These are phyloP conservation scores for Aspergillus hortae DNA, from an alignment of 2,329 filamentous ascomycete species.

Conservation along the genomic window DNA sequence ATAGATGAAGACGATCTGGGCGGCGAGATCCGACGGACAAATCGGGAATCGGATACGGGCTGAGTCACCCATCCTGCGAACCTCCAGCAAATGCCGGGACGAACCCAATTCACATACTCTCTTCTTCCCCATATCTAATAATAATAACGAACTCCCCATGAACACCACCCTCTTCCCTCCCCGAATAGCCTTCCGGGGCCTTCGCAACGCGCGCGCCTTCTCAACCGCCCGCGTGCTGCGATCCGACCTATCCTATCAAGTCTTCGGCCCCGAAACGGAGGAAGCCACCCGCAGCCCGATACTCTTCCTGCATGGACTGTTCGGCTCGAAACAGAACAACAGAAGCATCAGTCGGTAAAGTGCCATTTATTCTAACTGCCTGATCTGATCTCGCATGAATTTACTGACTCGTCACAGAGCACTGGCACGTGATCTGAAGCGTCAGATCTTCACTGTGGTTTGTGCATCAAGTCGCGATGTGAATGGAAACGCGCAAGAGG, in stretches of 20 bases:
- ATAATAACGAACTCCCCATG: slow-evolving; percentile 6
- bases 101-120: background rate
- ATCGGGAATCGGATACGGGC: background rate
- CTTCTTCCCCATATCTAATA: background rate
- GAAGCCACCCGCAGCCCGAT: slow-evolving; percentile 57
- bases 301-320: slow-evolving; percentile 86
- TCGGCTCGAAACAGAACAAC: slow-evolving; percentile 95
- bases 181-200: slow-evolving; percentile 13
- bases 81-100: background rate
- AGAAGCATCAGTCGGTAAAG: slow-evolving; percentile 88
- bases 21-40: background rate
- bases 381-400: background rate
- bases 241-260: slow-evolving; percentile 33
- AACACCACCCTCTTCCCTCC: slow-evolving; percentile 4
- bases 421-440: slow-evolving; percentile 73
- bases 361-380: background rate
- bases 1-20: background rate
- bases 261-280: slow-evolving; percentile 34
- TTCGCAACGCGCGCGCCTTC: slow-evolving; percentile 23
- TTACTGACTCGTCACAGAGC: slow-evolving; percentile 44
- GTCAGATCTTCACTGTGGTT: slow-evolving; percentile 78
- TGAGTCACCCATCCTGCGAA: background rate
- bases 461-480: slow-evolving; percentile 26
- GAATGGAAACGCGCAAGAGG: background rate
- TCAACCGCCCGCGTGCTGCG: slow-evolving; percentile 27